phyloP scores from a whole-genome alignment of 805 yeast genomes.

The Nakazawaea holstii region DNA sequence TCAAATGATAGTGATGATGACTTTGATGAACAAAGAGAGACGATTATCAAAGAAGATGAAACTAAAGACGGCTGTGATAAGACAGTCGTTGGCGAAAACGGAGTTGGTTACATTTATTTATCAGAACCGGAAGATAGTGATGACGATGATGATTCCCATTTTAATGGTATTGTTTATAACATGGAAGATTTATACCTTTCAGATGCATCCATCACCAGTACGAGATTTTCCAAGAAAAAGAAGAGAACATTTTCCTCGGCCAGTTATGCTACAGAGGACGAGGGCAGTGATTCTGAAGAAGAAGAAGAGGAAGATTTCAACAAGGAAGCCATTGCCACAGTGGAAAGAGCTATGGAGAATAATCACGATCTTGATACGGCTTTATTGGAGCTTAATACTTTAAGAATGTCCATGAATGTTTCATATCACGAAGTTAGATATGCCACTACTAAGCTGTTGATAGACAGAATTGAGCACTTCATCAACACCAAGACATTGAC shows the following conservation, averaged over 20 bases:
- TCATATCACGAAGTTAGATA: slow-evolving; percentile 86
- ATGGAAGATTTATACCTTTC: slow-evolving; percentile 40
- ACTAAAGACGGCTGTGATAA: slow-evolving; percentile 17
- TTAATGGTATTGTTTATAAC: slow-evolving; percentile 38
- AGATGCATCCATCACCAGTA: slow-evolving; percentile 49
- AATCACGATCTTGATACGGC: slow-evolving; percentile 95
- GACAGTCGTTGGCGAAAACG: slow-evolving; percentile 40
- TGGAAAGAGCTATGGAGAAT: slow-evolving; percentile 85
- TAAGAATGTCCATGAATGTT: slow-evolving; percentile 97
- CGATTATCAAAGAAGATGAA: slow-evolving; percentile 3
- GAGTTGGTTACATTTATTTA: slow-evolving; percentile 42
- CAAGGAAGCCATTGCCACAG: slow-evolving; percentile 89
- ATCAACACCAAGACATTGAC: slow-evolving; percentile 73
- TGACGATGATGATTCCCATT: slow-evolving; percentile 26
- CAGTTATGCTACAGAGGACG: slow-evolving; percentile 25
- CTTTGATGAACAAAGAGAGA: not conserved
- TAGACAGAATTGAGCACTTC: slow-evolving; percentile 65
- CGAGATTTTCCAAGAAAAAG: slow-evolving; percentile 32
- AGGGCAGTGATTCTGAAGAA: slow-evolving; percentile 20
- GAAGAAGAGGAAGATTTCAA: slow-evolving; percentile 71
- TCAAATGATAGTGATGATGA: slow-evolving; percentile 27
- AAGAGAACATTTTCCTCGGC: slow-evolving; percentile 31
- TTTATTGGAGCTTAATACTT: slow-evolving; percentile 82
- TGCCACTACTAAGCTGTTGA: slow-evolving; percentile 72
- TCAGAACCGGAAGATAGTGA: slow-evolving; percentile 35